Conservation (phyloP, 2,329 filamentous ascomycete genomes). For the Camillea tinctor region DNA sequence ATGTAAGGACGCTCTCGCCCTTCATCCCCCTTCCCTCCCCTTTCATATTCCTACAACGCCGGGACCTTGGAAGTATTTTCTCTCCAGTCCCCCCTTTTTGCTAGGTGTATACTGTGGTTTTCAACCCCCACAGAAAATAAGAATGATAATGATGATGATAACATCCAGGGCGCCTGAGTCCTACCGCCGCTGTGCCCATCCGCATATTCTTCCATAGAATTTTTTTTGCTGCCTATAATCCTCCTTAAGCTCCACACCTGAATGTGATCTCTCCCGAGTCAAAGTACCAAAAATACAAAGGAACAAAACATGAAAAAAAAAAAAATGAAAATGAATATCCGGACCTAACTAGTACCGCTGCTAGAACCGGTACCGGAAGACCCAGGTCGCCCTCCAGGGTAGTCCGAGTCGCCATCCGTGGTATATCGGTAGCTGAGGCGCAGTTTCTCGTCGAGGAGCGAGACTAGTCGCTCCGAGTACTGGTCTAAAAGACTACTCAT, state of each 20-base stretch:
- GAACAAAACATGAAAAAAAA: conserved; percentile 20
- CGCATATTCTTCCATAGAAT: conserved; percentile 10
- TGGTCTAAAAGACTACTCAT: conserved; percentile 67
- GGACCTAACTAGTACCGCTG: conserved; percentile 20
- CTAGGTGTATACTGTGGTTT: background rate
- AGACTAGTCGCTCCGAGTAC: conserved; percentile 71
- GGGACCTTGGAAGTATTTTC: background rate
- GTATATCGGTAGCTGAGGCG: conserved; percentile 31
- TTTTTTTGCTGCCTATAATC: background rate
- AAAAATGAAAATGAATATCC: conserved; percentile 20
- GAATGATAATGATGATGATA: background rate
- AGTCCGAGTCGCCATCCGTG: conserved; percentile 20
- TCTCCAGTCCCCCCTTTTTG: too few relatives aligned
- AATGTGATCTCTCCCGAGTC: background rate
- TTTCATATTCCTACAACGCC: background rate
- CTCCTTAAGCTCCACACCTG: background rate
- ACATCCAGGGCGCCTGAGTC: conserved; percentile 2
- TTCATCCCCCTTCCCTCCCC: too few relatives aligned
- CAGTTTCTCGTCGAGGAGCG: conserved; percentile 69
- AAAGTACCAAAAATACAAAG: conserved; percentile 13
- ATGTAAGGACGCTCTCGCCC: too few relatives aligned
- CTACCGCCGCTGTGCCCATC: conserved; percentile 11
- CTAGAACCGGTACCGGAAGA: conserved; percentile 22
- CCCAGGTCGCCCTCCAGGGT: conserved; percentile 16
- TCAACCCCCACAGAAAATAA: background rate